A percentile compares a stretch with the other conserved stretches of the same genome.
phyloP scores from a whole-genome alignment of 1,284 basidiomycete species.

The Tetrapyrgos nigripes region DNA sequence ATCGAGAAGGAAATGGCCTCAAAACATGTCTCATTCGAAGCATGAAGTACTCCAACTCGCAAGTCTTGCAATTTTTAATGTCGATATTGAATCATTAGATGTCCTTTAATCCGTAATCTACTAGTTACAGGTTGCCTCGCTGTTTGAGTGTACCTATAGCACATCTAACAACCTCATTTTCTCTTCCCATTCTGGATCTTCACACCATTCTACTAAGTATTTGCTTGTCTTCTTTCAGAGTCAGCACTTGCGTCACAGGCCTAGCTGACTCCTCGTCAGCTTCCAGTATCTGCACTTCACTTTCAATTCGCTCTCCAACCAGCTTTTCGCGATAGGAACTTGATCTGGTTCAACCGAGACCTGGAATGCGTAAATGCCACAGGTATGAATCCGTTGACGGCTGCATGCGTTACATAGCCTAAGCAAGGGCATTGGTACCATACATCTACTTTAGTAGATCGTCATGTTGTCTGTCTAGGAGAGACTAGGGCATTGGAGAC shows the following conservation, averaged over 20 bases:
- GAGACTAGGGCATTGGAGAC: no score
- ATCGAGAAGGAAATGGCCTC: conserved; percentile 39
- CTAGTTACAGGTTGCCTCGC: no score
- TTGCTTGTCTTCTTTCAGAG: conserved; percentile 52
- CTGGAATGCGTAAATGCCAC: conserved; percentile 44
- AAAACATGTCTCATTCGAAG: background rate
- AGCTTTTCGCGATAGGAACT: conserved; percentile 49
- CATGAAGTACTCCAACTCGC: no score
- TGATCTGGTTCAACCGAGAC: conserved; percentile 50
- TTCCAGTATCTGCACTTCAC: conserved; percentile 47
- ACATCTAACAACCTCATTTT: conserved; percentile 30
- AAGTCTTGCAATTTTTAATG: no score
- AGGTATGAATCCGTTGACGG: conserved; percentile 59
- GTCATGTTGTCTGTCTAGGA: no score
- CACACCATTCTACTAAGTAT: conserved; percentile 65
- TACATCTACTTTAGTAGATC: background rate
- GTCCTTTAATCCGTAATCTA: background rate
- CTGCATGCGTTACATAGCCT: conserved; percentile 76
- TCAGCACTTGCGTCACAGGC: conserved; percentile 47
- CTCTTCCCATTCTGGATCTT: conserved; percentile 56
- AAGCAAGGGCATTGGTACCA: conserved; percentile 12
- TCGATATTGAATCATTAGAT: background rate
- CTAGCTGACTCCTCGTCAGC: conserved; percentile 34
- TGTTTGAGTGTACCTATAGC: no score
- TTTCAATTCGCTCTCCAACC: conserved; percentile 56